Base-by-base conservation (phyloP, 257 asterid species). In the Solanum stenotomum region DNA sequence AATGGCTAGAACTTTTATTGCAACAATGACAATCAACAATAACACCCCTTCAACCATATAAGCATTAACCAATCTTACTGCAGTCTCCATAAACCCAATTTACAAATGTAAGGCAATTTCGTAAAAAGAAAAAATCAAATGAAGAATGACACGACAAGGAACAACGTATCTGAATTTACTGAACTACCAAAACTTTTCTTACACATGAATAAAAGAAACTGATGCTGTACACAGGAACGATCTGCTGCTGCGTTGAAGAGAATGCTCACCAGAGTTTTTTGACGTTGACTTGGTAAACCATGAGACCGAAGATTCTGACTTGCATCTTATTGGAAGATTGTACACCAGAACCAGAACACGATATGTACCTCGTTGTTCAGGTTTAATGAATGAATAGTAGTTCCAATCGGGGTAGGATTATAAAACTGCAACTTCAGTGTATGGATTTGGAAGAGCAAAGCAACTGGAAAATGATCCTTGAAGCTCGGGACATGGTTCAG, bases 171-270 rank as follows among this genome's bases (percentile, higher is more conserved):
- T 89, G 86, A 88, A 86, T 85, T 89, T 71, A 86, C 96, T 92
- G 93, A 93, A 91, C 98, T 95, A 95, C 96, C 98, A 96, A 96
- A 95, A 96, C 96, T 95, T 95, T 95, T 92, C 98, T 95, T 93
- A 95, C 98, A 94, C 94, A 91, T 92, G 93, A 94, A 93, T 92
- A 89, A 82, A 92, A 94, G 91, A 92, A 90, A 90, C 88, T 65
- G 92, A 93, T 93, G 92, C 98, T 94, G 96, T 94, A 95, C 98
- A 97, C 86, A 88, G 84, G 87, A 92, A 91, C 79, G 90, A 88
- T 75, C 49, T 68, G 88, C 79, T 68, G 87, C 92, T 91, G 88
- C 89, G 65, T 61, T 89, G 89, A 85, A 86, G 74, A 27, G 71
- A 89, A 88, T 91, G 89, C 88, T 89, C 67, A 72, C 90, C 90